phyloP scores from a whole-genome alignment of 1,284 basidiomycete genomes.

The Cryptococcus sp. region DNA sequence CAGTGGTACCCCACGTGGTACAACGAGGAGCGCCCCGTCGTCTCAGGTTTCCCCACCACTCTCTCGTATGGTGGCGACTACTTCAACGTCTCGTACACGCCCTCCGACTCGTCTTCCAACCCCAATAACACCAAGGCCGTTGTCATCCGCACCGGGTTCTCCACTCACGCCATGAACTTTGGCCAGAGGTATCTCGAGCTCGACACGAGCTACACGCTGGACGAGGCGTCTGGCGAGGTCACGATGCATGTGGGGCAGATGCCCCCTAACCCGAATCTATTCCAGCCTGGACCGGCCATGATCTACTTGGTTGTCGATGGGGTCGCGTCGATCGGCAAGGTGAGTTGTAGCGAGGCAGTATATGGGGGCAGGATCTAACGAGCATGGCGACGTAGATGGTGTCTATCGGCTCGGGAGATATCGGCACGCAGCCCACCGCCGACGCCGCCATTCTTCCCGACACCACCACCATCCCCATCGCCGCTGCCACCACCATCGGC shows the following conservation, averaged over 20 bases:
- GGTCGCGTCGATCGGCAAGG: conserved; percentile 71
- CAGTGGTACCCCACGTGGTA: conserved; percentile 53
- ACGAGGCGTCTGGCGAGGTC: conserved; percentile 64
- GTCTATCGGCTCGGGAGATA: conserved; percentile 70
- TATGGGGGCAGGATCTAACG: conserved; percentile 54
- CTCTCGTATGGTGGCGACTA: conserved; percentile 68
- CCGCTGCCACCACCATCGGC: background rate
- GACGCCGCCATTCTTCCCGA: conserved; percentile 57
- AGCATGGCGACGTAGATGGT: conserved; percentile 56
- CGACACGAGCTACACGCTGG: conserved; percentile 73
- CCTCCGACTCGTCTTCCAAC: conserved; percentile 58
- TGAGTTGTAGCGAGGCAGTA: conserved; percentile 5
- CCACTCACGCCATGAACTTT: conserved; percentile 81
- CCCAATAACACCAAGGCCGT: conserved; percentile 62
- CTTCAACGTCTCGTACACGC: conserved; percentile 67
- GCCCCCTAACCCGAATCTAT: conserved; percentile 76
- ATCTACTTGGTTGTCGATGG: conserved; percentile 76
- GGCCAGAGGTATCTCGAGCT: conserved; percentile 61
- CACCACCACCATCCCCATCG: background rate
- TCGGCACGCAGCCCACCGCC: conserved; percentile 63
- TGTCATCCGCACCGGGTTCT: conserved; percentile 83
- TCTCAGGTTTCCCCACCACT: conserved; percentile 32
- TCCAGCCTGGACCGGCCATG: conserved; percentile 80
- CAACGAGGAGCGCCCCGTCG: conserved; percentile 65
- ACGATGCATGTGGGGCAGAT: conserved; percentile 74